phyloP scores from a whole-genome alignment of 148 eudicot species.

The Rhododendron molle region DNA sequence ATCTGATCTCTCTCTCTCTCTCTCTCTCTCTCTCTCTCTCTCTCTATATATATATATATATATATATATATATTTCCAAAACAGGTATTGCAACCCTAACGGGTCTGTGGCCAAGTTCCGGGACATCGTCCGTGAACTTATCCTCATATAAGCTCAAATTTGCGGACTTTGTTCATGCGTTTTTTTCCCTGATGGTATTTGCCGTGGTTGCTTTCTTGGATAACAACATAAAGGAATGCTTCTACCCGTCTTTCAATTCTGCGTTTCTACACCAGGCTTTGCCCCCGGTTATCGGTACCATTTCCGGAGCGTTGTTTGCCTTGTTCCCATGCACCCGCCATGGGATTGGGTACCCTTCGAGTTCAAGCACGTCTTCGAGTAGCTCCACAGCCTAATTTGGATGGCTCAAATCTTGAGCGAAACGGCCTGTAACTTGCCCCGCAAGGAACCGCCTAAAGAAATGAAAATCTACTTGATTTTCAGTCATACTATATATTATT shows the following conservation, averaged over 20 bases:
- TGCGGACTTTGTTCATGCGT: constrained; percentile 70
- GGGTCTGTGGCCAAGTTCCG: constrained; percentile 41
- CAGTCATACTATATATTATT: no score
- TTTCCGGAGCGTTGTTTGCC: constrained; percentile 47
- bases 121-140: constrained; percentile 23
- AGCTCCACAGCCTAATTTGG: neutral
- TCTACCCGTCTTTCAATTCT: constrained; percentile 48
- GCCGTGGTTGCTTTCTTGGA: constrained; percentile 55
- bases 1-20: neutral
- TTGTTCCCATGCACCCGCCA: constrained; percentile 71
- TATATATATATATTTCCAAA: neutral
- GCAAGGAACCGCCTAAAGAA: neutral
- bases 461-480: neutral
- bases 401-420: neutral
- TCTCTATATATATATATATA: no score
- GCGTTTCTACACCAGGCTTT: constrained; percentile 51
- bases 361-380: neutral
- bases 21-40: no score
- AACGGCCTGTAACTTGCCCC: neutral
- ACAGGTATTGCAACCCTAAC: constrained; percentile 7
- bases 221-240: constrained; percentile 52
- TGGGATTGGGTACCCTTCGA: constrained; percentile 63
- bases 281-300: constrained; percentile 64
- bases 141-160: constrained; percentile 38
- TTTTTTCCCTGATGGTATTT: constrained; percentile 50